Evolutionary conservation across 116 monocot genomes (phyloP).

Genomic region (Phalaenopsis hybrid): DNA sequence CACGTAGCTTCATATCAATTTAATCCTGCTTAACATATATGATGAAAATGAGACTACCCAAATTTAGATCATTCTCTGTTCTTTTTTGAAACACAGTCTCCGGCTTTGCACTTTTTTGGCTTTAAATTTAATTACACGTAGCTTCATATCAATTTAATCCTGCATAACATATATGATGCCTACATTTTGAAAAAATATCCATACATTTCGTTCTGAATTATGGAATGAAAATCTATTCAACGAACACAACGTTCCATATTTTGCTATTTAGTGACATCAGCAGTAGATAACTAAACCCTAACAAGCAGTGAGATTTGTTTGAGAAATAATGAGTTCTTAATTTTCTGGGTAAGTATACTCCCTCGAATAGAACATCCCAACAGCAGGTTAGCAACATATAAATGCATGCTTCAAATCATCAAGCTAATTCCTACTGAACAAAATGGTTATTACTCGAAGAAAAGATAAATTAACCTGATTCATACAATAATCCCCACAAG

Average conservation of each 20-base stretch:
- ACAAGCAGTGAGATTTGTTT: background rate
- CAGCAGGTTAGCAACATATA: background rate
- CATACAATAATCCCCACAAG: constrained; percentile 61
- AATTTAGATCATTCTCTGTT: too few species aligned
- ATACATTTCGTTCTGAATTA: background rate
- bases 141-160: background rate
- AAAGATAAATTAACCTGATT: constrained; percentile 59
- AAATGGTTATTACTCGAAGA: background rate
- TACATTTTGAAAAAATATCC: background rate
- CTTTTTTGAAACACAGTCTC: too few species aligned
- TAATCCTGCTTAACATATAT: background rate
- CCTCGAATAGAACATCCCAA: too few species aligned
- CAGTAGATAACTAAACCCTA: background rate
- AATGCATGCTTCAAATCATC: background rate
- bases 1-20: background rate
- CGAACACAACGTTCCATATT: too few species aligned
- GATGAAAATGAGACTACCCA: too few species aligned
- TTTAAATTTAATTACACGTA: background rate
- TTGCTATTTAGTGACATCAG: background rate
- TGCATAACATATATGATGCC: background rate
- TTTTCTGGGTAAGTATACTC: background rate
- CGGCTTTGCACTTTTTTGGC: background rate
- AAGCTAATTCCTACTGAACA: background rate
- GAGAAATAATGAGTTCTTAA: background rate
- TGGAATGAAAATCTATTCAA: background rate